Percentiles rank a stretch among this genome's conserved stretches.
Conservation (phyloP, 176 grass and related monocot genomes). For the Raddia distichophylla region DNA sequence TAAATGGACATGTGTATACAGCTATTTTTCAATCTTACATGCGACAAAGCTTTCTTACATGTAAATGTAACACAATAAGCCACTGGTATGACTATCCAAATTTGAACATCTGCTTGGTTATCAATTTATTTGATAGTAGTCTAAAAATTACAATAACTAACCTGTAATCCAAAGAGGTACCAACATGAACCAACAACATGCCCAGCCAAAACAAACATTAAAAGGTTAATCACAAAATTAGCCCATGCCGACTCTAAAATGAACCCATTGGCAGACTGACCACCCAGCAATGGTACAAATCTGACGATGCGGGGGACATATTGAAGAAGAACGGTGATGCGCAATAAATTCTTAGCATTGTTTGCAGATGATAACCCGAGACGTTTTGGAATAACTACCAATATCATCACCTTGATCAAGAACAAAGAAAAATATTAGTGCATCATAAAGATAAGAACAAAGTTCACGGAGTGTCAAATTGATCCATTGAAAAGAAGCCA, state of each 20-base stretch:
- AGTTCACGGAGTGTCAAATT: neutral
- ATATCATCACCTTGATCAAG: conserved; percentile 86
- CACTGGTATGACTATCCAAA: neutral
- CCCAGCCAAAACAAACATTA: conserved; percentile 94
- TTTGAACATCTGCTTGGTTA: neutral
- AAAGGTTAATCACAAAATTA: conserved; percentile 95
- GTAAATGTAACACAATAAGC: neutral
- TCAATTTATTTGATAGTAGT: neutral
- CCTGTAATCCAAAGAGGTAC: conserved; percentile 98
- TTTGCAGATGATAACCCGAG: conserved; percentile 85
- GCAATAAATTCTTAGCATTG: conserved; percentile 91
- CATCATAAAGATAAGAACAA: conserved; percentile 6
- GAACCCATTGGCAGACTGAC: conserved; percentile 88
- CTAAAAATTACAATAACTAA: conserved; percentile 33
- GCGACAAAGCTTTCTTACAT: neutral
- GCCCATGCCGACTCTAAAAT: conserved; percentile 98
- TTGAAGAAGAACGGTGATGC: conserved; percentile 86
- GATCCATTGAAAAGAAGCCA: neutral
- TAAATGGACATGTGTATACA: neutral
- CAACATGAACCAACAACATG: conserved; percentile 99
- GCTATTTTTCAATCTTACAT: neutral
- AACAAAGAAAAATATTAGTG: conserved; percentile 35
- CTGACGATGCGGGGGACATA: conserved; percentile 88
- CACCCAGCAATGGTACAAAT: conserved; percentile 89
- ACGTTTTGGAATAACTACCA: conserved; percentile 81